phyloP scores from a whole-genome alignment of 192 early-diverging fungal genomes.

The Diversispora epigaea region DNA sequence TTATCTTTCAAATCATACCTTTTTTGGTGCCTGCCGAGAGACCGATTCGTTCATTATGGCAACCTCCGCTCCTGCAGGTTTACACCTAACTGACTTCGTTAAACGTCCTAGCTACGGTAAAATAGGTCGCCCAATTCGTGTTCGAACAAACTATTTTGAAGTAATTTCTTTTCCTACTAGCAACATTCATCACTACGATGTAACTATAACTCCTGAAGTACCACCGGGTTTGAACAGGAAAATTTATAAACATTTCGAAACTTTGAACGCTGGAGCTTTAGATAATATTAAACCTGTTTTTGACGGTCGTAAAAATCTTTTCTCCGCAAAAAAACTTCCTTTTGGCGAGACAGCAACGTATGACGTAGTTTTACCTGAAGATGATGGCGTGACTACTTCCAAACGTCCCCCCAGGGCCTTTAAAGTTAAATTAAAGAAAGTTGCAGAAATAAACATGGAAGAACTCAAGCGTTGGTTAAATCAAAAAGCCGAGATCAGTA shows the following conservation, averaged over 20 bases:
- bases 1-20: too few species aligned
- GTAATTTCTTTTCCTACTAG: constrained; percentile 61
- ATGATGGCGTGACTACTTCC: constrained; percentile 30
- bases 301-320: constrained; percentile 82
- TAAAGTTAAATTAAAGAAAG: constrained; percentile 64
- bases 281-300: constrained; percentile 69
- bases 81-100: constrained; percentile 45
- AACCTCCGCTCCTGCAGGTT: too few species aligned
- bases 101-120: constrained; percentile 47
- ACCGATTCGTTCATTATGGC: too few species aligned
- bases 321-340: constrained; percentile 55
- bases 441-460: constrained; percentile 66
- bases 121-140: constrained; percentile 43
- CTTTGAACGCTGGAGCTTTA: constrained; percentile 51
- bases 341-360: constrained; percentile 56
- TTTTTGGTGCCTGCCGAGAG: too few species aligned
- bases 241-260: constrained; percentile 67
- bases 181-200: constrained; percentile 87
- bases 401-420: constrained; percentile 56
- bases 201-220: constrained; percentile 75
- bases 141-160: constrained; percentile 78
- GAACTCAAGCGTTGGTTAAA: constrained; percentile 55
- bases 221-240: constrained; percentile 73
- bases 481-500: constrained; percentile 35
- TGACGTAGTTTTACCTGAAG: constrained; percentile 54